Conservation (phyloP, 2,329 filamentous ascomycete species). For the Penicillium digitatum region DNA sequence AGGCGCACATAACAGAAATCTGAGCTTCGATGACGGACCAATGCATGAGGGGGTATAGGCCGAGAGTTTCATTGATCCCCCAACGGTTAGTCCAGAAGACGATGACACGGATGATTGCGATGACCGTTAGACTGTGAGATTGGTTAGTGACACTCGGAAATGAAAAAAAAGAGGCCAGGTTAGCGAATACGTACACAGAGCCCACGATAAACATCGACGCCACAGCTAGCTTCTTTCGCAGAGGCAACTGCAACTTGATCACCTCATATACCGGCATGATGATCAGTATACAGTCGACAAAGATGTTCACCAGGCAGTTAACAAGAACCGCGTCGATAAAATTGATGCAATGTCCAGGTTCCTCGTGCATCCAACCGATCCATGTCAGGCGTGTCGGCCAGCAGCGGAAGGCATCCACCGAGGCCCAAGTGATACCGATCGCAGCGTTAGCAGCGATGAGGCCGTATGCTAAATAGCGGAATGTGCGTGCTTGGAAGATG, state of each 20-base stretch:
- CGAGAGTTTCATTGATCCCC: slow-evolving; percentile 19
- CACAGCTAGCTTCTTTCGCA: slow-evolving; percentile 17
- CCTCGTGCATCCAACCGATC: slow-evolving; percentile 17
- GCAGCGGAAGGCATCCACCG: slow-evolving; percentile 19
- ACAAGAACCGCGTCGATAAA: slow-evolving; percentile 18
- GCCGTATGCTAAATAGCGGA: slow-evolving; percentile 18
- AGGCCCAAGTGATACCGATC: slow-evolving; percentile 18
- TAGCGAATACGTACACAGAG: slow-evolving; percentile 8
- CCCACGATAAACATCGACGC: slow-evolving; percentile 18
- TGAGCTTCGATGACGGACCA: slow-evolving; percentile 30
- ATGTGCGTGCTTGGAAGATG: slow-evolving; percentile 18
- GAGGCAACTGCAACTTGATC: slow-evolving; percentile 16
- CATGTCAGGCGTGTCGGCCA: slow-evolving; percentile 16
- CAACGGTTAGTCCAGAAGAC: slow-evolving; percentile 27
- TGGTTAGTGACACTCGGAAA: background rate
- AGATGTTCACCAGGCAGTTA: slow-evolving; percentile 22
- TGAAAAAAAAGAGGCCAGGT: background rate
- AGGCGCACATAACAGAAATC: slow-evolving; percentile 27
- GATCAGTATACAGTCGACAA: slow-evolving; percentile 18
- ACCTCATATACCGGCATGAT: slow-evolving; percentile 21
- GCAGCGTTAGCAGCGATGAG: slow-evolving; percentile 17
- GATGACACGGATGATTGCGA: slow-evolving; percentile 26
- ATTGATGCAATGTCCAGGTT: slow-evolving; percentile 18
- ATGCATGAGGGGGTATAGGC: slow-evolving; percentile 25
- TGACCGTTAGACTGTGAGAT: slow-evolving; percentile 18